Conservation (phyloP, 2,329 filamentous ascomycete species). For the Hysterium pulicare region DNA sequence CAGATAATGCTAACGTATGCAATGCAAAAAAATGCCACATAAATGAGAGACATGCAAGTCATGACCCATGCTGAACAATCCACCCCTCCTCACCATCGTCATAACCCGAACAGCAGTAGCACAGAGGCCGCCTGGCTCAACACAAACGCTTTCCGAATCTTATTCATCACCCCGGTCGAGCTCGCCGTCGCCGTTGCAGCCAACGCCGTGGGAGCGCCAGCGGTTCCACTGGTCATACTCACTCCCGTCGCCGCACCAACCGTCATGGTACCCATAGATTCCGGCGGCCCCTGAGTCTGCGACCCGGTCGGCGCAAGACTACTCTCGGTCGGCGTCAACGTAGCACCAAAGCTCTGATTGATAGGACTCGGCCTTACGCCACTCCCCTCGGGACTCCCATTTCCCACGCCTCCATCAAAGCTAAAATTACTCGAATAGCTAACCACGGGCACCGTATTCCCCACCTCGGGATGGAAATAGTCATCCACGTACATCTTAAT, state of each 20-base stretch:
- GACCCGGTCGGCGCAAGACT: background rate
- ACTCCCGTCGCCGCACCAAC: background rate
- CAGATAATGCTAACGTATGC: no score
- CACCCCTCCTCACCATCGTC: background rate
- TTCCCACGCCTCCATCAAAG: background rate
- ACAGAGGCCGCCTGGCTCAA: background rate
- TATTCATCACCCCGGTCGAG: background rate
- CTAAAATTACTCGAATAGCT: background rate
- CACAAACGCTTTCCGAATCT: background rate
- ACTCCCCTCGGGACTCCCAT: background rate
- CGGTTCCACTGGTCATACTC: background rate
- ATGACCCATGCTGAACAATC: background rate
- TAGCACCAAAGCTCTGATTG: background rate
- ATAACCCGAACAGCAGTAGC: background rate
- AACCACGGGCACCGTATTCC: background rate
- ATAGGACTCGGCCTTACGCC: background rate
- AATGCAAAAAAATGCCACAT: no score
- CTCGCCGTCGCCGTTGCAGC: background rate
- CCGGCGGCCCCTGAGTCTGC: background rate
- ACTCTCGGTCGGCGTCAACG: background rate
- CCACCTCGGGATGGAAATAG: background rate
- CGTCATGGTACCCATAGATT: background rate
- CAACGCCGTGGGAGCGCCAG: no score
- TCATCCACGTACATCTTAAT: background rate
- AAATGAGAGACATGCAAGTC: background rate